Conservation (phyloP, 2,329 filamentous ascomycete genomes). For the Corinectria fuckeliana region DNA sequence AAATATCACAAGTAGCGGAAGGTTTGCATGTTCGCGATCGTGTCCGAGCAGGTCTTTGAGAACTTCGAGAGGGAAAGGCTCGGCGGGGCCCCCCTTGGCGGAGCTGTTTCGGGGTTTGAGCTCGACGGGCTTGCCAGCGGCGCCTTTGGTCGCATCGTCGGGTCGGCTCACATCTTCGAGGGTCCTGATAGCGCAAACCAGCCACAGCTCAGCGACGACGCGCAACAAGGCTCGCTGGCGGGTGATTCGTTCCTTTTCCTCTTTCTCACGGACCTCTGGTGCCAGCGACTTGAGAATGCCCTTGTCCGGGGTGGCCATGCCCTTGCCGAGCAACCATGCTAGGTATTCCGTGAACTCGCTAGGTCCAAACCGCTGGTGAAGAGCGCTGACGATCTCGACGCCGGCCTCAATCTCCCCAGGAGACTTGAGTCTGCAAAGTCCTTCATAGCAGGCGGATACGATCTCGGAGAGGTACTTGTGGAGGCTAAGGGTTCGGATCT, state of each 20-base stretch:
- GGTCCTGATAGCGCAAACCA: slow-evolving; percentile 86
- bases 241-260: slow-evolving; percentile 91
- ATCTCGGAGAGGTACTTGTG: slow-evolving; percentile 98
- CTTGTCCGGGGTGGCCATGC: slow-evolving; percentile 90
- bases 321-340: slow-evolving; percentile 90
- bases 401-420: slow-evolving; percentile 91
- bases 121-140: slow-evolving; percentile 67
- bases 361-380: slow-evolving; percentile 93
- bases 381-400: slow-evolving; percentile 91
- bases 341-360: slow-evolving; percentile 89
- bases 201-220: slow-evolving; percentile 94
- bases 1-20: slow-evolving; percentile 91
- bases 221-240: slow-evolving; percentile 86
- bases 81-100: slow-evolving; percentile 69
- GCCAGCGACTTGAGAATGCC: slow-evolving; percentile 77
- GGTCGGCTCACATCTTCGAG: slow-evolving; percentile 70
- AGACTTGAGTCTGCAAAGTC: slow-evolving; percentile 87
- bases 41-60: slow-evolving; percentile 94
- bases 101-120: slow-evolving; percentile 61
- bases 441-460: slow-evolving; percentile 93
- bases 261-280: slow-evolving; percentile 85
- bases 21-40: slow-evolving; percentile 89
- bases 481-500: slow-evolving; percentile 87
- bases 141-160: slow-evolving; percentile 68
- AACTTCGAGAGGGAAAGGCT: slow-evolving; percentile 97